Evolutionary conservation across 768 basidiomycete species (phyloP).

Genomic region (Lactifluus volemus): DNA sequence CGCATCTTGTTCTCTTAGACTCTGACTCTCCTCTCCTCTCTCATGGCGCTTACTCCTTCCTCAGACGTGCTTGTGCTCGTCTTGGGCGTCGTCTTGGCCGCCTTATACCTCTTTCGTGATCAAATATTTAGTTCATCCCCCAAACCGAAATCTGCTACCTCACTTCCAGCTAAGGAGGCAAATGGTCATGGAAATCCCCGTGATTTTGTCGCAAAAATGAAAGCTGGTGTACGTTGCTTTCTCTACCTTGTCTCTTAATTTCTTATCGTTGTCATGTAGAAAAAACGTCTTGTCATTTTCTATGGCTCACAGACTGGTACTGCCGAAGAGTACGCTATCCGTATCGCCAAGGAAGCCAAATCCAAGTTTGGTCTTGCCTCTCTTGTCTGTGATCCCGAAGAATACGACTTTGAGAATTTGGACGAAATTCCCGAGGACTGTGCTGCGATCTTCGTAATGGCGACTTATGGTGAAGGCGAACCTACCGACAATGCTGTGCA

Average conservation of each 20-base stretch:
- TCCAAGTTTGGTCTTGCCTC: conserved; percentile 91
- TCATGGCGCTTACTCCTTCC: conserved; percentile 53
- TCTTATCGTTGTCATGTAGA: conserved; percentile 38
- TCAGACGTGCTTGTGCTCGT: conserved; percentile 68
- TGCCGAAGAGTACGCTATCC: conserved; percentile 95
- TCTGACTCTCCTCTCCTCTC: not conserved
- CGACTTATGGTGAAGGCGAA: conserved; percentile 98
- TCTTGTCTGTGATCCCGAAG: conserved; percentile 96
- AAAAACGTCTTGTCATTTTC: conserved; percentile 94
- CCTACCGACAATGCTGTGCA: conserved; percentile 96
- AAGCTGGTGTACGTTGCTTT: conserved; percentile 62
- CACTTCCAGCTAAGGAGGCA: conserved; percentile 27
- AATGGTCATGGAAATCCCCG: conserved; percentile 83
- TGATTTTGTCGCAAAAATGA: conserved; percentile 93
- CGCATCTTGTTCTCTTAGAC: not conserved
- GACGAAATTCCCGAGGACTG: conserved; percentile 84
- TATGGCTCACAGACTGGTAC: conserved; percentile 99
- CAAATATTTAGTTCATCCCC: conserved; percentile 56
- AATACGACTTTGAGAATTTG: conserved; percentile 96
- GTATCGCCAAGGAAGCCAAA: conserved; percentile 97
- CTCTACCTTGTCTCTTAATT: not conserved
- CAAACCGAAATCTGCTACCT: conserved; percentile 46
- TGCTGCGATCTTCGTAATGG: conserved; percentile 91
- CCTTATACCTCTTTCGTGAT: conserved; percentile 76
- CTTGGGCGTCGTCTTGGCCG: conserved; percentile 68